Percentiles rank a stretch among this genome's conserved stretches.
Conservation (phyloP, 2,329 filamentous ascomycete species). For the Emergomyces africanus region DNA sequence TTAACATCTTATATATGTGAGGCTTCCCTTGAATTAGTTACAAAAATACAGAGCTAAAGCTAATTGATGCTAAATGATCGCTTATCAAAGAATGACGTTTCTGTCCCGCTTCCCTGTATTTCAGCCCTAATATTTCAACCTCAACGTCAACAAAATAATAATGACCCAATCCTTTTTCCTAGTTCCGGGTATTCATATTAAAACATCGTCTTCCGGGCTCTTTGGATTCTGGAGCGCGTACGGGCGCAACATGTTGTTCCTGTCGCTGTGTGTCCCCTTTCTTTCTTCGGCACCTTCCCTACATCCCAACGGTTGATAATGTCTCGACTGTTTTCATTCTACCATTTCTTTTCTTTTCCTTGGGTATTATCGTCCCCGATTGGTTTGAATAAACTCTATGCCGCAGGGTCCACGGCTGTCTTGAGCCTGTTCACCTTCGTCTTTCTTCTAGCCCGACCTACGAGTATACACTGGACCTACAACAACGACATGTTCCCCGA, state of each 20-base stretch:
- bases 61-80: too few species aligned
- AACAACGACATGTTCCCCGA: slow-evolving; percentile 29
- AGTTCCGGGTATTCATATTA: neutral
- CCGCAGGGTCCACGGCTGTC: neutral
- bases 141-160: too few species aligned
- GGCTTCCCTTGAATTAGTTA: too few species aligned
- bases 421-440: slow-evolving; percentile 3
- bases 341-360: neutral
- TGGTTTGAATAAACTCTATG: neutral
- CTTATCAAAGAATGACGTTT: neutral
- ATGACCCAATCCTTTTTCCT: too few species aligned
- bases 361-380: neutral
- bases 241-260: neutral
- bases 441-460: slow-evolving; percentile 6
- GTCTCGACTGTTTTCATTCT: neutral
- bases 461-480: slow-evolving; percentile 8
- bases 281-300: neutral
- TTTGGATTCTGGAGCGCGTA: neutral
- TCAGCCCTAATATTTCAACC: too few species aligned
- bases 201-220: neutral
- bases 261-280: neutral
- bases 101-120: too few species aligned
- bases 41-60: too few species aligned
- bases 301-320: neutral
- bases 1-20: too few species aligned